These are phyloP conservation scores for Pleurotus sapidus DNA, from an alignment of 768 basidiomycete genomes.

Conservation along the genomic window DNA sequence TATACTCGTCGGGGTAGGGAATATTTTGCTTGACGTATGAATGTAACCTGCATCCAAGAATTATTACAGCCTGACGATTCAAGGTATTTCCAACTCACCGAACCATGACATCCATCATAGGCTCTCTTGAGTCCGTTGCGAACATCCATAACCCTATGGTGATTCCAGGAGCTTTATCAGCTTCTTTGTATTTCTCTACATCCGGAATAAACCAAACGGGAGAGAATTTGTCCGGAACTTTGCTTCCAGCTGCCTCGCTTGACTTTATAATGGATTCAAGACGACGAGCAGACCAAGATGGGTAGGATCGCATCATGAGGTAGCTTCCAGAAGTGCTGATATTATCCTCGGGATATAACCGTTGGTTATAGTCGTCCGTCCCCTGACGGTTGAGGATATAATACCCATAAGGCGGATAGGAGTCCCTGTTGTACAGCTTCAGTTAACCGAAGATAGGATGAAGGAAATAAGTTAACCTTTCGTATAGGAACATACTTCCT, in stretches of 20 bases:
- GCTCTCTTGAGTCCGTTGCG: conserved; percentile 64
- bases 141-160: conserved; percentile 79
- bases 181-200: conserved; percentile 38
- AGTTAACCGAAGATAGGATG: conserved; percentile 9
- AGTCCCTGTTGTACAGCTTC: conserved; percentile 41
- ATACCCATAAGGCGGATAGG: conserved; percentile 82
- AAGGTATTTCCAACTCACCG: conserved; percentile 41
- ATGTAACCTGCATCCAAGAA: conserved; percentile 45
- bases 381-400: conserved; percentile 84
- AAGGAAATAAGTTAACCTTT: conserved; percentile 51
- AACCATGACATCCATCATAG: conserved; percentile 67
- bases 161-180: conserved; percentile 52
- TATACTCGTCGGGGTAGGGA: conserved; percentile 70
- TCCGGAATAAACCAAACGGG: conserved; percentile 44
- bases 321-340: conserved; percentile 60
- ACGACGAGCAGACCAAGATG: conserved; percentile 58
- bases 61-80: neutral
- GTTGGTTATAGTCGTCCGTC: conserved; percentile 73
- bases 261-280: conserved; percentile 29
- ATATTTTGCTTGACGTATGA: conserved; percentile 62
- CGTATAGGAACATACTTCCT: conserved; percentile 88
- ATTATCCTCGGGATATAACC: conserved; percentile 77
- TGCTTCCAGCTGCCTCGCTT: conserved; percentile 18
- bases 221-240: conserved; percentile 45
- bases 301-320: conserved; percentile 72